Evolutionary conservation across 495 filamentous ascomycete genomes (phyloP).

Genomic region (Lindgomyces ingoldianus): DNA sequence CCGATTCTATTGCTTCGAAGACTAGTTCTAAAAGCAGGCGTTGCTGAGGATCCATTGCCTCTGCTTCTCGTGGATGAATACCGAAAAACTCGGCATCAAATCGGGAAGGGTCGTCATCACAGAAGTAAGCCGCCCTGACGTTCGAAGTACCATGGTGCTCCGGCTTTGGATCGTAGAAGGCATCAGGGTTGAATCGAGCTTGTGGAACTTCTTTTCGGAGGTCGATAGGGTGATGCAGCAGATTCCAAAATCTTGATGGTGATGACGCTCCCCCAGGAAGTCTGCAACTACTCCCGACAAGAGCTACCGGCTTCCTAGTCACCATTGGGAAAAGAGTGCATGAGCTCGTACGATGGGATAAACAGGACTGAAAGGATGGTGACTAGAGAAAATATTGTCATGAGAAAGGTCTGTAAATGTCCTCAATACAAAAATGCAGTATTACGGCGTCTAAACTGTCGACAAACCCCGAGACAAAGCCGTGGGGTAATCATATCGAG

Average conservation of each 20-base stretch:
- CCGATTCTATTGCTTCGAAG: constrained; percentile 13
- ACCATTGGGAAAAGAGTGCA: too few species aligned
- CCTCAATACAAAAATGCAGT: too few species aligned
- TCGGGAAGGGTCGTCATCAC: not conserved
- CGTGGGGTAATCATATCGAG: too few species aligned
- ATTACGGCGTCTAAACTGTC: too few species aligned
- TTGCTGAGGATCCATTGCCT: constrained; percentile 24
- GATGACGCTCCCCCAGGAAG: constrained; percentile 59
- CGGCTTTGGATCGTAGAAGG: constrained; percentile 16
- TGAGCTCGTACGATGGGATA: too few species aligned
- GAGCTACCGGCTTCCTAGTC: constrained; percentile 63
- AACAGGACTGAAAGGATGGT: too few species aligned
- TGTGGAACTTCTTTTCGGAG: constrained; percentile 24
- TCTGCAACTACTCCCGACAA: constrained; percentile 62
- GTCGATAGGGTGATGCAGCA: constrained; percentile 35
- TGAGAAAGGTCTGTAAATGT: too few species aligned
- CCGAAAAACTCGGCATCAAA: constrained; percentile 18
- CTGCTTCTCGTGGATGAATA: constrained; percentile 13
- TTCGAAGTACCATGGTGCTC: constrained; percentile 5
- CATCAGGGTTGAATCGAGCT: constrained; percentile 2
- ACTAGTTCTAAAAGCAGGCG: constrained; percentile 13
- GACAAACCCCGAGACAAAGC: too few species aligned
- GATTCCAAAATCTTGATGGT: constrained; percentile 60
- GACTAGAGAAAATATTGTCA: too few species aligned
- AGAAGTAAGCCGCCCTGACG: constrained; percentile 43